A percentile compares a stretch with the other conserved stretches of the same genome.
These are phyloP conservation scores for Platismatia glauca DNA, from an alignment of 495 filamentous ascomycete species.

Conservation along the genomic window DNA sequence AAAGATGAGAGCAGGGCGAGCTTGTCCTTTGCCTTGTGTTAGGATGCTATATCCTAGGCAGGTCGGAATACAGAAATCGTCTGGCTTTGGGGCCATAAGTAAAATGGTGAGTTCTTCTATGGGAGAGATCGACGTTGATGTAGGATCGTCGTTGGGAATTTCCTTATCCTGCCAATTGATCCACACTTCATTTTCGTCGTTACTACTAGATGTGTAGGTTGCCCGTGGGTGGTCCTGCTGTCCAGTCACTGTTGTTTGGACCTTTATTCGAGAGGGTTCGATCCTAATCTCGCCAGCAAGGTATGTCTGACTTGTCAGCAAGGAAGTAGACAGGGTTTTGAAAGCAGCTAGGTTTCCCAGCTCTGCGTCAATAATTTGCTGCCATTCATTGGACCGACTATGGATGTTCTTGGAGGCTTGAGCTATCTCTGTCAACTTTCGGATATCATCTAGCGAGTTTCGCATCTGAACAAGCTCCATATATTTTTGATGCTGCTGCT, in stretches of 20 bases:
- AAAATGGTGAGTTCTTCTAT: constrained; percentile 1
- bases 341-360: too few relatives aligned
- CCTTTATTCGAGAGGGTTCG: too few relatives aligned
- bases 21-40: constrained; percentile 18
- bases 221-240: constrained; percentile 2
- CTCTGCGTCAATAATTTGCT: too few relatives aligned
- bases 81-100: constrained; percentile 11
- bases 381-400: too few relatives aligned
- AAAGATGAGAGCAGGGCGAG: constrained; percentile 30
- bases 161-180: constrained; percentile 4
- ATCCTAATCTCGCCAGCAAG: too few relatives aligned
- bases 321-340: too few relatives aligned
- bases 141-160: not conserved
- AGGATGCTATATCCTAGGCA: constrained; percentile 29
- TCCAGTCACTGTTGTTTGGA: not conserved
- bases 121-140: not conserved
- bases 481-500: too few relatives aligned
- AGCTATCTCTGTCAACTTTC: too few relatives aligned
- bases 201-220: not conserved
- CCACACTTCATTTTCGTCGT: not conserved
- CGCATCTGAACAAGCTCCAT: too few relatives aligned
- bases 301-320: too few relatives aligned
- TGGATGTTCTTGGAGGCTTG: too few relatives aligned
- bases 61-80: constrained; percentile 26
- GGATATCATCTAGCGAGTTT: too few relatives aligned